Base-by-base conservation (phyloP, 495 filamentous ascomycete species). In the Aspergillus carlsbadensis region DNA sequence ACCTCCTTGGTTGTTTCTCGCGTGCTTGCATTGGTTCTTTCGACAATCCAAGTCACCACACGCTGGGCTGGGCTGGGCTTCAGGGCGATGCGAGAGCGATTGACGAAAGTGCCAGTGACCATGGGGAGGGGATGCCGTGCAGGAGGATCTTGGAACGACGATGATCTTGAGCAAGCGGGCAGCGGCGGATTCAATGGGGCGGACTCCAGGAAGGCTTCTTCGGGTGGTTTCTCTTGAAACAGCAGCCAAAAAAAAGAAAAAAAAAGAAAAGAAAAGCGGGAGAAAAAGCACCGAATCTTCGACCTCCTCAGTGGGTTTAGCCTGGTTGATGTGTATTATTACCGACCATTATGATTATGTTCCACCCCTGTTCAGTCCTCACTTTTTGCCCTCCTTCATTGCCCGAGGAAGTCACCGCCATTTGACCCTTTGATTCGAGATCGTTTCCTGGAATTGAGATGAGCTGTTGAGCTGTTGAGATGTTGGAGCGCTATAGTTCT, bases 21-120 rank as follows among this genome's bases (percentile, higher is more conserved):
- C 63, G 61, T 65, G 63, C 59, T 58, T 62, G 63, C 59, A 65
- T 48, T 61, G 17, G 54, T 53, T 44, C 39, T 52, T 56, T 54
- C 24, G 6, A 6, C 43, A 51, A 46, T 56, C 36, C 13, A 22
- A 5, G 18, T 43, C 17, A 39, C 36, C 36, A 17, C n/a, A 29
- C 26, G 26, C 26, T 29, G 26, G 26, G 26, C 26, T 29, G 26
- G 26, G 26, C 26, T 29, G 26, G 26, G 26, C 26, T 29, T 8
- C 26, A 29, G 26, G 26, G 26, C 26, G 26, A n/a, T n/a, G n/a
- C n/a, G n/a, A n/a, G n/a, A 29, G 26, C 26, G 26, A 29, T 29
- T 29, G 26, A 29, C 26, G 26, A 29, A 29, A 29, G 2, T 45
- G 20, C 5, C 7, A 10, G 10, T 22, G 42, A 14, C 8, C 15